phyloP scores from a whole-genome alignment of 78 protist genomes.

The Isochrysis galbana region DNA sequence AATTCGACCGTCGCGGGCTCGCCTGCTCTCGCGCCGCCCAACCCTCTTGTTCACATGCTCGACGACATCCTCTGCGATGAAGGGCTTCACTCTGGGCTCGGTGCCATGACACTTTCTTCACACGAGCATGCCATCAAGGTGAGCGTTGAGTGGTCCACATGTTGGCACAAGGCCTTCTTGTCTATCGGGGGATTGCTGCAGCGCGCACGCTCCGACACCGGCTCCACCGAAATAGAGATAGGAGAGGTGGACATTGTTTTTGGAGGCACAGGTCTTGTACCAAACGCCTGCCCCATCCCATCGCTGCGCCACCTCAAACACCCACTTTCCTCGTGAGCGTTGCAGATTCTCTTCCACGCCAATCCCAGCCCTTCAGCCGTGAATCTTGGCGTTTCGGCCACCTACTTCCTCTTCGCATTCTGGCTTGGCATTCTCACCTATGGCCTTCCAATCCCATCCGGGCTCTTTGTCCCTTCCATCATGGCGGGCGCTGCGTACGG shows the following conservation, averaged over 20 bases:
- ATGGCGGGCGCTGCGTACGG: constrained; percentile 14
- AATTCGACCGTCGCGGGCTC: background rate
- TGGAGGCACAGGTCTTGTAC: background rate
- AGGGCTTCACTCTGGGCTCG: background rate
- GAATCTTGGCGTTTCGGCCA: background rate
- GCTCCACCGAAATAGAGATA: no score
- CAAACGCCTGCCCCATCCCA: no score
- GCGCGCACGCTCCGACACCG: no score
- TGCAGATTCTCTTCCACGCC: background rate
- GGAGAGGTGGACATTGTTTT: no score
- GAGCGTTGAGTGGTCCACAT: no score
- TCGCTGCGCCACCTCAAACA: no score
- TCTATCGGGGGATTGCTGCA: no score
- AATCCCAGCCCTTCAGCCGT: background rate
- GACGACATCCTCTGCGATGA: background rate
- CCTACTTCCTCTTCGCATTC: background rate
- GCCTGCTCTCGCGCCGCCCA: background rate
- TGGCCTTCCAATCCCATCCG: constrained; percentile 21
- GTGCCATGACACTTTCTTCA: background rate
- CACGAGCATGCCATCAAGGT: background rate
- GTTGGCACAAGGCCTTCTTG: no score
- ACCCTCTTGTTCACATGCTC: background rate
- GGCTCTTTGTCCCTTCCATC: constrained; percentile 27
- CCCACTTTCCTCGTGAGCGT: no score
- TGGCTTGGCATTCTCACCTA: background rate